Base-by-base conservation (phyloP, 805 yeast genomes). In the Pichia manshurica region DNA sequence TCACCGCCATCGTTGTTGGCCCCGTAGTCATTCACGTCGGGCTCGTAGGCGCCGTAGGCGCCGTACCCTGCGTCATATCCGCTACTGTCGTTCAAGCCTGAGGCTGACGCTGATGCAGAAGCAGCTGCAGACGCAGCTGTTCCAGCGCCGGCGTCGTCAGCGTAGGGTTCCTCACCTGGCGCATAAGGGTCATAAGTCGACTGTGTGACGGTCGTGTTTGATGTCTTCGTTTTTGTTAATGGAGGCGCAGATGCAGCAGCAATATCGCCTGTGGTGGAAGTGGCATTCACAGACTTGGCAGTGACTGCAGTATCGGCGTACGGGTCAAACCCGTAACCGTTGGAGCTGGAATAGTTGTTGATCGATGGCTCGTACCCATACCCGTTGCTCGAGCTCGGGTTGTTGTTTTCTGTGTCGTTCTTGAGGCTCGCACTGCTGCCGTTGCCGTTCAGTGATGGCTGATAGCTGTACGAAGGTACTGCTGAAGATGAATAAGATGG, bases 121-220 rank as follows among this genome's bases (percentile, higher is more conserved):
- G n/a, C 22, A 38, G 17, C 28, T n/a, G 29, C 29, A 39, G 42
- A 7, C 28, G 16, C 42, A 10, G 42, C 4, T 17, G 34, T 29
- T 17, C 34, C 15, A 8, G 43, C 45, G 22, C 9, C 39, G 5
- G 28, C 25, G 20, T 32, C 6, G n/a, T 39, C 31, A 2, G 31
- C 35, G 36, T 44, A 44, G 36, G 51, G 47, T 44, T 48, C 49
- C 19, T 42, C 45, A 3, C 46, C 52, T 20, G 50, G 49, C 2
- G 47, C 66, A 66, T 59, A 59, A 49, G 61, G 60, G 56, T 56
- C 61, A 40, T 50, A 51, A n/a, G 56, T 52, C 34, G 54, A 55
- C 33, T 55, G 51, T 17, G 45, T 37, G 10, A 22, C 46, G 5
- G 47, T 4, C 4, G 42, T 17, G 29, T 32, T 28, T n/a, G 47